These are phyloP conservation scores for Hypoxylon sp. DNA, from an alignment of 2,329 filamentous ascomycete species.

Conservation along the genomic window DNA sequence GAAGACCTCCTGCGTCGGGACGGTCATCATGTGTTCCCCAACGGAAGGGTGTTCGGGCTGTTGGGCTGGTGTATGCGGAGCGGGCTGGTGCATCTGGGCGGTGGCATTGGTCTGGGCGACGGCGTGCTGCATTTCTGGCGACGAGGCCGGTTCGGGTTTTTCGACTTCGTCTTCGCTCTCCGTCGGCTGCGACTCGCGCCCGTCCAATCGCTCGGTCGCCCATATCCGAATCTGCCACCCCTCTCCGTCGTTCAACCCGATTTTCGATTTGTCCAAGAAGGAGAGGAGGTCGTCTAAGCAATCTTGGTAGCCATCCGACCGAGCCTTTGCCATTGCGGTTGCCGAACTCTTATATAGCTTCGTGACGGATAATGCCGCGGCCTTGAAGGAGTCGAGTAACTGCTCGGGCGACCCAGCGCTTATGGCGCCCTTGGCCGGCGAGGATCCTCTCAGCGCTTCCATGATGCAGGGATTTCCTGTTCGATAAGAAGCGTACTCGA, in stretches of 20 bases:
- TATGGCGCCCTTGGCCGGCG: slow-evolving; percentile 51
- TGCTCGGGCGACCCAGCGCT: slow-evolving; percentile 66
- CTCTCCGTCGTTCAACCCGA: slow-evolving; percentile 84
- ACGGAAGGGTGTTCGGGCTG: slow-evolving; percentile 32
- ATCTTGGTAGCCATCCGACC: slow-evolving; percentile 89
- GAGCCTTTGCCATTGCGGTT: slow-evolving; percentile 78
- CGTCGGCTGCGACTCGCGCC: slow-evolving; percentile 66
- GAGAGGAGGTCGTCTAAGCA: slow-evolving; percentile 89
- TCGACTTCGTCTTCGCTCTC: slow-evolving; percentile 78
- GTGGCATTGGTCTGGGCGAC: slow-evolving; percentile 50
- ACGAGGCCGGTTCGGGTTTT: slow-evolving; percentile 69
- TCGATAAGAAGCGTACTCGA: slow-evolving; percentile 10
- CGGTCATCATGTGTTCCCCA: slow-evolving; percentile 55
- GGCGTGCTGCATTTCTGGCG: slow-evolving; percentile 67
- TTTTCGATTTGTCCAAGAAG: slow-evolving; percentile 84
- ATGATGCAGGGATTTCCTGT: slow-evolving; percentile 28
- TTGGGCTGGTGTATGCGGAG: slow-evolving; percentile 49
- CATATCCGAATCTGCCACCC: slow-evolving; percentile 71
- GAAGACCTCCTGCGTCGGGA: slow-evolving; percentile 71
- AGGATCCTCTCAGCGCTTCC: slow-evolving; percentile 49
- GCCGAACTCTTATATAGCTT: slow-evolving; percentile 95
- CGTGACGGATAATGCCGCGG: slow-evolving; percentile 91
- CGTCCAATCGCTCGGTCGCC: slow-evolving; percentile 77
- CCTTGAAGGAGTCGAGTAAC: slow-evolving; percentile 89
- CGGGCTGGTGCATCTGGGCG: slow-evolving; percentile 52